phyloP scores from a whole-genome alignment of 2,329 filamentous ascomycete species.

The Aspergillus viridinutans region DNA sequence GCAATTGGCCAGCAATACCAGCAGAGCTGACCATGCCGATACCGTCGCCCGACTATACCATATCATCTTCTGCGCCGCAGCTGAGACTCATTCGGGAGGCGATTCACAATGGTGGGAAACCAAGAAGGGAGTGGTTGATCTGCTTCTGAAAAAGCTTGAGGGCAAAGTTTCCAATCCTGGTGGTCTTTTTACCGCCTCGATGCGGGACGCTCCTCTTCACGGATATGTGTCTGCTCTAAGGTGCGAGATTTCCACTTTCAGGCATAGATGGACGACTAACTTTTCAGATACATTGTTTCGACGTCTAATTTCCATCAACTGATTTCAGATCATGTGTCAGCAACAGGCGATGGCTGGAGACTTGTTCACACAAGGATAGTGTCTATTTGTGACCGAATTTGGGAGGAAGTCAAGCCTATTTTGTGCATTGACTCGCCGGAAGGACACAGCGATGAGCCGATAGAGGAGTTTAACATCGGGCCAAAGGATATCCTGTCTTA shows the following conservation, averaged over 20 bases:
- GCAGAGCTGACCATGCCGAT: conserved; percentile 87
- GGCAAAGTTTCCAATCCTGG: conserved; percentile 61
- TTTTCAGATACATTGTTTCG: conserved; percentile 47
- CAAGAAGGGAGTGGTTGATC: conserved; percentile 51
- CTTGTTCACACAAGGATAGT: conserved; percentile 50
- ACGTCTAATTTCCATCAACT: conserved; percentile 35
- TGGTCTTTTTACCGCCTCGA: conserved; percentile 61
- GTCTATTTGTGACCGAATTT: conserved; percentile 62
- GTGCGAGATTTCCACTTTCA: conserved; percentile 34
- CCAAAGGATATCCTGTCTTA: conserved; percentile 89
- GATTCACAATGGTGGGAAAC: conserved; percentile 28
- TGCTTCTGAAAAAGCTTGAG: conserved; percentile 60
- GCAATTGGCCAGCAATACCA: conserved; percentile 53
- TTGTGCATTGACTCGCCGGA: conserved; percentile 94
- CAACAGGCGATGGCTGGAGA: conserved; percentile 25
- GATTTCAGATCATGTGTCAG: conserved; percentile 22
- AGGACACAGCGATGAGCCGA: conserved; percentile 59
- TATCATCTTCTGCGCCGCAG: conserved; percentile 60
- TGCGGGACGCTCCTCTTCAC: conserved; percentile 64
- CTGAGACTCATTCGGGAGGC: conserved; percentile 25
- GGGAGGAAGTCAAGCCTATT: conserved; percentile 69
- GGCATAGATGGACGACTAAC: background rate
- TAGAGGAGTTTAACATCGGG: conserved; percentile 69
- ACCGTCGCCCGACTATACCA: conserved; percentile 76
- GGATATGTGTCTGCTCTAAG: conserved; percentile 64